Conservation (phyloP, 2,329 filamentous ascomycete genomes). For the Cordyceps militaris region DNA sequence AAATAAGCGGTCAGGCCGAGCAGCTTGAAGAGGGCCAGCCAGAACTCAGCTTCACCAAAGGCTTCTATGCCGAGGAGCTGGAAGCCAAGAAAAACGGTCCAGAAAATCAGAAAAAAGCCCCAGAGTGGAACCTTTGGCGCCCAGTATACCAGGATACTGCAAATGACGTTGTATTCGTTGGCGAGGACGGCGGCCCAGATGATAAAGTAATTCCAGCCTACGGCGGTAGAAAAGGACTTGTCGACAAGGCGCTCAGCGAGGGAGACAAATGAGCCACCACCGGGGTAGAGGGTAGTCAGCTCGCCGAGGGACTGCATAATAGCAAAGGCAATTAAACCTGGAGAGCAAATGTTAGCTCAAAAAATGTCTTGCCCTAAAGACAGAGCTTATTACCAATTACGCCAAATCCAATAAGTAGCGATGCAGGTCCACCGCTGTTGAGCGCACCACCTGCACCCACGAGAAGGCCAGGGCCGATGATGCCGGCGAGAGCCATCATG, state of each 20-base stretch:
- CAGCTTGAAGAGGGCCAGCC: constrained; percentile 68
- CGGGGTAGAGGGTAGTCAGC: constrained; percentile 65
- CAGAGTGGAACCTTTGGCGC: constrained; percentile 52
- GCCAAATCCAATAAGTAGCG: constrained; percentile 65
- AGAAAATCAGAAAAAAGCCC: constrained; percentile 69
- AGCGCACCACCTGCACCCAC: constrained; percentile 66
- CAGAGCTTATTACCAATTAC: constrained; percentile 44
- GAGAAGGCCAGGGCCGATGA: constrained; percentile 62
- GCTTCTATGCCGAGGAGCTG: constrained; percentile 66
- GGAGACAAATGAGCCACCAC: constrained; percentile 63
- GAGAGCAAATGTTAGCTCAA: constrained; percentile 15
- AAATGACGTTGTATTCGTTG: constrained; percentile 66
- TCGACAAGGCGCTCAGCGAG: constrained; percentile 66
- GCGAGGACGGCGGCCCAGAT: constrained; percentile 60
- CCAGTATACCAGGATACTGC: constrained; percentile 61
- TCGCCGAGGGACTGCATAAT: constrained; percentile 71
- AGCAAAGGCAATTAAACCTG: constrained; percentile 53
- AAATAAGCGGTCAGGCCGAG: constrained; percentile 64
- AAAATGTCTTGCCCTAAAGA: not conserved
- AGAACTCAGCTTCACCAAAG: constrained; percentile 76
- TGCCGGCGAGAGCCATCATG: constrained; percentile 59
- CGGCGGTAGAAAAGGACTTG: constrained; percentile 59
- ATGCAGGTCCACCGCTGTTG: constrained; percentile 61
- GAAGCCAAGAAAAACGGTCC: constrained; percentile 60
- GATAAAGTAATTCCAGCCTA: constrained; percentile 67